phyloP scores from a whole-genome alignment of 257 asterid genomes.

The Ajuga chamaepitys region DNA sequence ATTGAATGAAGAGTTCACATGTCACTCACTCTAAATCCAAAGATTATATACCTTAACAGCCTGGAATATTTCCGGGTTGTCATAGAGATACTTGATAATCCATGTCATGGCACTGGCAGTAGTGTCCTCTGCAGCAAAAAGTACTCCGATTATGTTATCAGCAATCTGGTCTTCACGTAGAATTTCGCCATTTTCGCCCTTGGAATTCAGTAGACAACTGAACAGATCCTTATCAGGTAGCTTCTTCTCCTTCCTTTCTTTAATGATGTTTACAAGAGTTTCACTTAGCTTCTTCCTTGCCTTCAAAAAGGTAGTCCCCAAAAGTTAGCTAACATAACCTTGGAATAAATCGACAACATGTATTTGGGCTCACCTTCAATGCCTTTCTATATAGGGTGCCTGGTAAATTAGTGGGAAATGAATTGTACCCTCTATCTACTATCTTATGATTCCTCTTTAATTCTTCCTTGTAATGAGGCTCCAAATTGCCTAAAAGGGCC shows the following conservation, averaged over 20 bases:
- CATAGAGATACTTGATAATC: slow-evolving; percentile 71
- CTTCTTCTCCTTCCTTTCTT: slow-evolving; percentile 50
- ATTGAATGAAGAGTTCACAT: too few relatives aligned
- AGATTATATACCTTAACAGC: slow-evolving; percentile 46
- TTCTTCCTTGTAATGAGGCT: slow-evolving; percentile 43
- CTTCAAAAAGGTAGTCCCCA: slow-evolving; percentile 18
- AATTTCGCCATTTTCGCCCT: slow-evolving; percentile 31
- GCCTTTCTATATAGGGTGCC: slow-evolving; percentile 56
- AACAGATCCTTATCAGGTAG: slow-evolving; percentile 35
- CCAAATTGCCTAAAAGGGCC: slow-evolving; percentile 58
- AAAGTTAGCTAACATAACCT: neutral
- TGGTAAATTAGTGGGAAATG: slow-evolving; percentile 60
- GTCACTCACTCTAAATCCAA: neutral
- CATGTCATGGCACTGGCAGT: slow-evolving; percentile 83
- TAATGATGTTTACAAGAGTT: slow-evolving; percentile 37
- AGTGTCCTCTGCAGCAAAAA: slow-evolving; percentile 88
- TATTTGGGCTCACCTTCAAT: slow-evolving; percentile 33
- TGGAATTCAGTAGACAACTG: slow-evolving; percentile 42
- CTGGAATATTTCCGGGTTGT: slow-evolving; percentile 45
- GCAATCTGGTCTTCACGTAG: slow-evolving; percentile 62
- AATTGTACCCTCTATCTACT: slow-evolving; percentile 71
- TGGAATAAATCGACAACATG: too few relatives aligned
- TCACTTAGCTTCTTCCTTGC: slow-evolving; percentile 71
- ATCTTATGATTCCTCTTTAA: slow-evolving; percentile 48
- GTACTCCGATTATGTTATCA: slow-evolving; percentile 79